These are phyloP conservation scores for Ophiostoma perfectum DNA, from an alignment of 2,329 filamentous ascomycete species.

Conservation along the genomic window DNA sequence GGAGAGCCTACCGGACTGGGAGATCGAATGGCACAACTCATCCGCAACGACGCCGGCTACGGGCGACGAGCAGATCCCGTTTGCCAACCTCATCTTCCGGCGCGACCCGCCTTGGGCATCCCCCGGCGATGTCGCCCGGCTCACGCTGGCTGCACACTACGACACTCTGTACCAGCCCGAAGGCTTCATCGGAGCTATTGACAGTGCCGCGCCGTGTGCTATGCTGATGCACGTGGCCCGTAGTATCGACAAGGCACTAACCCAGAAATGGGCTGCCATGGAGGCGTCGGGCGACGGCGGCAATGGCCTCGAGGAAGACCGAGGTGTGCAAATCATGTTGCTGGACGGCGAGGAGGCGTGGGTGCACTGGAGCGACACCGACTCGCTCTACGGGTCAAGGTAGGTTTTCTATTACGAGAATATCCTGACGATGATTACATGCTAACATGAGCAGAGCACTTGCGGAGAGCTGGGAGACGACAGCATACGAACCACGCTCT, in stretches of 20 bases:
- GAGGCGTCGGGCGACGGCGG: slow-evolving; percentile 50
- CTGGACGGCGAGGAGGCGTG: slow-evolving; percentile 96
- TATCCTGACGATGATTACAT: no score
- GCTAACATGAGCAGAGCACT: slow-evolving; percentile 52
- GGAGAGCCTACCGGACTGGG: slow-evolving; percentile 70
- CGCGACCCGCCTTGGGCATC: slow-evolving; percentile 80
- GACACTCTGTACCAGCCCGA: slow-evolving; percentile 74
- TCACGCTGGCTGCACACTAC: slow-evolving; percentile 91
- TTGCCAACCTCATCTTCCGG: slow-evolving; percentile 78
- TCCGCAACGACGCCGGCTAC: slow-evolving; percentile 75
- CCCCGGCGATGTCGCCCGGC: slow-evolving; percentile 66
- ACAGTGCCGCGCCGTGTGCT: slow-evolving; percentile 90
- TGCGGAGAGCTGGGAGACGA: slow-evolving; percentile 72
- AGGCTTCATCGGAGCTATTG: slow-evolving; percentile 89
- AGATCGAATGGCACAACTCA: slow-evolving; percentile 80
- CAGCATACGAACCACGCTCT: slow-evolving; percentile 64
- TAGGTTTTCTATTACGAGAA: no score
- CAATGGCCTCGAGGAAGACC: slow-evolving; percentile 62
- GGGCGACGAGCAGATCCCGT: slow-evolving; percentile 65
- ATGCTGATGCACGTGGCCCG: slow-evolving; percentile 84
- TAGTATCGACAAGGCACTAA: slow-evolving; percentile 73
- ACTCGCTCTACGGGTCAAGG: slow-evolving; percentile 77
- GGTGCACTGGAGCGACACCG: slow-evolving; percentile 66
- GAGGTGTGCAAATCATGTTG: slow-evolving; percentile 82
- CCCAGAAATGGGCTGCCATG: slow-evolving; percentile 75